phyloP scores from a whole-genome alignment of 495 filamentous ascomycete species.

The Tuber brumale region DNA sequence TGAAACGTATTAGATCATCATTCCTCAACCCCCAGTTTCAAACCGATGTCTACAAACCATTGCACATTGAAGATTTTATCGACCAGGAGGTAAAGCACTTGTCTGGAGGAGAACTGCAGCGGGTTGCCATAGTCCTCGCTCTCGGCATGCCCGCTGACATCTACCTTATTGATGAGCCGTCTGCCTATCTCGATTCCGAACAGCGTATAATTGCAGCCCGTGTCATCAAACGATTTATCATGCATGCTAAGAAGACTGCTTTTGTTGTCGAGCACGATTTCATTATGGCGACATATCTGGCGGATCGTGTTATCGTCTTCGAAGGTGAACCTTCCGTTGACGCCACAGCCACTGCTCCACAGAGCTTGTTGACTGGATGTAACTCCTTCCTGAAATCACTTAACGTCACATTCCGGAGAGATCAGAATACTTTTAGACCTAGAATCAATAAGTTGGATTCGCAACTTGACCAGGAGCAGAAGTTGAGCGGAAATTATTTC shows the following conservation, averaged over 20 bases:
- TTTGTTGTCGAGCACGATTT: constrained; percentile 99
- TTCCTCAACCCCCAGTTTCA: constrained; percentile 97
- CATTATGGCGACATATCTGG: constrained; percentile 92
- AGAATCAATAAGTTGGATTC: constrained; percentile 96
- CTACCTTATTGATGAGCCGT: constrained; percentile 95
- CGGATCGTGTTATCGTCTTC: constrained; percentile 97
- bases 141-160: constrained; percentile 95
- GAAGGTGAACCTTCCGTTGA: constrained; percentile 86
- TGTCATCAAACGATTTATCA: constrained; percentile 99
- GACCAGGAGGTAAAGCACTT: constrained; percentile 98
- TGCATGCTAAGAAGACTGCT: constrained; percentile 99
- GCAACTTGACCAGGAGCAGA: constrained; percentile 96
- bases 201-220: constrained; percentile 95
- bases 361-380: constrained; percentile 90
- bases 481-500: constrained; percentile 88
- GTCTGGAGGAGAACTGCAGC: constrained; percentile 97
- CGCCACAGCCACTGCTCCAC: constrained; percentile 78
- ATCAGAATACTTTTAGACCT: constrained; percentile 89
- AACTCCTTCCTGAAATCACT: constrained; percentile 93
- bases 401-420: constrained; percentile 95
- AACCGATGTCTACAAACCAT: constrained; percentile 97
- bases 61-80: constrained; percentile 97
- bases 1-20: constrained; percentile 94
- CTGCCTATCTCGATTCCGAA: constrained; percentile 93
- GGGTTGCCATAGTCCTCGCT: constrained; percentile 93